phyloP scores from a whole-genome alignment of 192 early-diverging fungal species.

The Coemansia sp. region DNA sequence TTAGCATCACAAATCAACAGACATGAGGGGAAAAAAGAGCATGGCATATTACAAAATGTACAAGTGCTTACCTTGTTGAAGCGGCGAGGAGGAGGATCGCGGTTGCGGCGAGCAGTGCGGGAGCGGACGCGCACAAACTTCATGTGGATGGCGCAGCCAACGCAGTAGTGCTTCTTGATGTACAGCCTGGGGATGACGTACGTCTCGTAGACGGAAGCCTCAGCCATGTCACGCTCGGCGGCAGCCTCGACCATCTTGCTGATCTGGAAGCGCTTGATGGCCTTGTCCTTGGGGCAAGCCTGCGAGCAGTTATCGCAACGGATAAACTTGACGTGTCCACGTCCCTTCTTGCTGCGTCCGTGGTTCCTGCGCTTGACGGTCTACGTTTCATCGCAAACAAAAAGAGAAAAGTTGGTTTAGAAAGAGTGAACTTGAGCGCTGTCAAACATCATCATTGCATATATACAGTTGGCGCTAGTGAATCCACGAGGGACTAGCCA shows the following conservation, averaged over 20 bases:
- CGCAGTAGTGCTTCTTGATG: conserved; percentile 98
- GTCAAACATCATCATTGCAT: not conserved
- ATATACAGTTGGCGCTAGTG: not conserved
- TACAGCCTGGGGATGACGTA: conserved; percentile 99
- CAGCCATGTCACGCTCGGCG: conserved; percentile 94
- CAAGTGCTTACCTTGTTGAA: conserved; percentile 66
- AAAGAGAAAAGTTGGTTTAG: conserved; percentile 4
- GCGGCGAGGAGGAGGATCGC: conserved; percentile 90
- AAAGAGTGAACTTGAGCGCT: not conserved
- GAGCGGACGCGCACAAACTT: conserved; percentile 95
- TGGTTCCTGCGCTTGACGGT: conserved; percentile 99
- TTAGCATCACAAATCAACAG: not conserved
- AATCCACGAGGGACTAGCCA: not conserved
- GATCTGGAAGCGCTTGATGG: conserved; percentile 99
- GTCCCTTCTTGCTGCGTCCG: conserved; percentile 99
- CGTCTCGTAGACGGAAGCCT: conserved; percentile 95
- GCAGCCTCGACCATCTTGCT: conserved; percentile 99
- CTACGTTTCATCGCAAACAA: conserved; percentile 54
- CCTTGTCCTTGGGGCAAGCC: conserved; percentile 99
- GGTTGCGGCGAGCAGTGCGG: conserved; percentile 83
- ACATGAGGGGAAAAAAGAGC: not conserved
- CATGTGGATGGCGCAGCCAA: conserved; percentile 92
- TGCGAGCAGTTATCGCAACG: conserved; percentile 99
- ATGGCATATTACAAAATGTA: not conserved
- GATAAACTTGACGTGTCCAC: conserved; percentile 97